A percentile compares a stretch with the other conserved stretches of the same genome.
These are phyloP conservation scores for Eimeria sp. DNA, from an alignment of 169 alveolate species.

Conservation along the genomic window DNA sequence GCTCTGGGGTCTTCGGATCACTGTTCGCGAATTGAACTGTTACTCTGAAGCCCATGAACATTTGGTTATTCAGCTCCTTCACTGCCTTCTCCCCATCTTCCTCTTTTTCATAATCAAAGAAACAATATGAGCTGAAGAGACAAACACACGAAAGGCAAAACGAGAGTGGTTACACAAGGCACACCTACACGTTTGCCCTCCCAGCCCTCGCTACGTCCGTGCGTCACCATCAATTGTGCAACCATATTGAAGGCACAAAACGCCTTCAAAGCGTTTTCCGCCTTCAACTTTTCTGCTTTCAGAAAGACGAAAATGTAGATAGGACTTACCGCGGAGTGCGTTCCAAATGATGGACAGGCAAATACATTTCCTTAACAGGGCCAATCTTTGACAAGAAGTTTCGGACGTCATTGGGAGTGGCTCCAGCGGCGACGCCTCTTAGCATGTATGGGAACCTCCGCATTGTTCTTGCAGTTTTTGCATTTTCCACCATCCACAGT, in stretches of 20 bases:
- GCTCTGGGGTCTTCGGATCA: constrained; percentile 74
- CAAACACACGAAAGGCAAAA: background rate
- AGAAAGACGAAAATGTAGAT: background rate
- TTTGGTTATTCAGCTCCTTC: constrained; percentile 62
- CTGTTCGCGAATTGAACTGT: constrained; percentile 70
- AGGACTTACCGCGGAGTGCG: constrained; percentile 55
- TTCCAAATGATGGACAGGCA: constrained; percentile 64
- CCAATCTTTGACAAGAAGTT: constrained; percentile 59
- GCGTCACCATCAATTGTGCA: background rate
- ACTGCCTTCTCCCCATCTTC: constrained; percentile 64
- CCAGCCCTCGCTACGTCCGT: background rate
- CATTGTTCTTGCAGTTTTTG: constrained; percentile 44
- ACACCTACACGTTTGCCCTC: background rate
- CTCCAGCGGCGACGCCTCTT: constrained; percentile 59
- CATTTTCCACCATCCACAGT: constrained; percentile 68
- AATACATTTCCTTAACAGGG: constrained; percentile 73
- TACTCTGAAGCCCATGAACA: constrained; percentile 72
- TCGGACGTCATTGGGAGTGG: constrained; percentile 68
- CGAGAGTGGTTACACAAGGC: too few relatives aligned
- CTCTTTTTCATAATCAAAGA: constrained; percentile 46
- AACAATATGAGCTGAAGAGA: constrained; percentile 39
- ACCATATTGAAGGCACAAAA: background rate
- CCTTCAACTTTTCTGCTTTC: too few relatives aligned
- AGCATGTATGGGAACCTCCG: constrained; percentile 69
- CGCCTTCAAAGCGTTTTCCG: background rate